Evolutionary conservation across 495 filamentous ascomycete species (phyloP).

Genomic region (Rusavskia elegans): DNA sequence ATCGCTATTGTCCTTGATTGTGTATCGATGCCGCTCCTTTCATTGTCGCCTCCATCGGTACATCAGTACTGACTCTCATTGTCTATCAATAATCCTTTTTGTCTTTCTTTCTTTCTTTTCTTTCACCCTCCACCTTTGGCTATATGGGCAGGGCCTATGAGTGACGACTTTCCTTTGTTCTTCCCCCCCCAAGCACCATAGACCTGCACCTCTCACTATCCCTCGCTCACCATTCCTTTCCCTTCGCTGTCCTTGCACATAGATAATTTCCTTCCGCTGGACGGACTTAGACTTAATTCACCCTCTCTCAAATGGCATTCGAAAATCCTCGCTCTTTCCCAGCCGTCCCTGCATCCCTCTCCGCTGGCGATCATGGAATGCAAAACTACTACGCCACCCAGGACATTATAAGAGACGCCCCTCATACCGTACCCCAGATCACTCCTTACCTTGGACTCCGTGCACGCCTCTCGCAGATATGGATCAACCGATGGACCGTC

Average conservation of each 20-base stretch:
- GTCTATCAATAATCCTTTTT: background rate
- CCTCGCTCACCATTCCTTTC: conserved; percentile 1
- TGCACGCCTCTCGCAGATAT: conserved; percentile 81
- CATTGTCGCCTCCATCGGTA: background rate
- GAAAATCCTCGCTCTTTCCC: conserved; percentile 16
- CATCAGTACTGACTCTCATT: conserved; percentile 9
- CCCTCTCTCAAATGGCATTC: background rate
- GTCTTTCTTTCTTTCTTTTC: conserved; percentile 7
- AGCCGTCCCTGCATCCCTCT: conserved; percentile 32
- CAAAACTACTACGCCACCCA: conserved; percentile 32
- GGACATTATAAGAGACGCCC: conserved; percentile 7
- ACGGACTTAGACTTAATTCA: conserved; percentile 7
- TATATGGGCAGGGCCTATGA: too few species aligned
- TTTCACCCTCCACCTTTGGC: conserved; percentile 6
- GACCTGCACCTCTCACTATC: conserved; percentile 5
- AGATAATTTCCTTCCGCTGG: conserved; percentile 17
- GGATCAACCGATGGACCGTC: conserved; percentile 96
- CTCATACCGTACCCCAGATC: conserved; percentile 29
- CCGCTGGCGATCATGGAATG: conserved; percentile 39
- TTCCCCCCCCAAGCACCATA: conserved; percentile 2
- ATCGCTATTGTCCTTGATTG: background rate
- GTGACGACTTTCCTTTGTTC: conserved; percentile 16
- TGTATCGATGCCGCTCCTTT: too few species aligned
- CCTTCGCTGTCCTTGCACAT: conserved; percentile 7
- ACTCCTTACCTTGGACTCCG: conserved; percentile 88